Conservation (phyloP, 306 rosid species). For the Pterocarpus macrocarpus region DNA sequence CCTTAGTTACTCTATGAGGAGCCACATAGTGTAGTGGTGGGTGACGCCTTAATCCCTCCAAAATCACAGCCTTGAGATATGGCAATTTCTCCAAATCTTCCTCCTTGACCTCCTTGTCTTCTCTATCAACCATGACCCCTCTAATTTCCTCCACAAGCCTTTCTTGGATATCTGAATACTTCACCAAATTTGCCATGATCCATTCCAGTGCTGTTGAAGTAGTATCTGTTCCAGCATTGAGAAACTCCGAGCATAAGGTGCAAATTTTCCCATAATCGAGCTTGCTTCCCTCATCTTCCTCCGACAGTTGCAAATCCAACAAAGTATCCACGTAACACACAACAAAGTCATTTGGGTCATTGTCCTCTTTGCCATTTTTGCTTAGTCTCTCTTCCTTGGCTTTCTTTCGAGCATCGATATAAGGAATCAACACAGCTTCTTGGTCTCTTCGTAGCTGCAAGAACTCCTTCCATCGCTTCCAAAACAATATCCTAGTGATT, state of each 20-base stretch:
- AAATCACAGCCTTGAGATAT: slow-evolving; percentile 55
- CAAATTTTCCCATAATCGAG: slow-evolving; percentile 50
- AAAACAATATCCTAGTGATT: slow-evolving; percentile 41
- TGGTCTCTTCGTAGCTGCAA: slow-evolving; percentile 38
- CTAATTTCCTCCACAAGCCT: slow-evolving; percentile 48
- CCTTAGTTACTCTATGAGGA: slow-evolving; percentile 57
- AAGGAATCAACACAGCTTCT: slow-evolving; percentile 44
- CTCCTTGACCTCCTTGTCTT: slow-evolving; percentile 44
- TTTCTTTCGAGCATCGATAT: slow-evolving; percentile 51
- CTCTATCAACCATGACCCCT: slow-evolving; percentile 46
- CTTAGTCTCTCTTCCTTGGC: slow-evolving; percentile 43
- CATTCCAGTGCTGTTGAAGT: slow-evolving; percentile 59
- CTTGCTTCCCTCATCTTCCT: slow-evolving; percentile 39
- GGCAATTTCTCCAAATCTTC: slow-evolving; percentile 51
- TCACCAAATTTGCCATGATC: slow-evolving; percentile 65
- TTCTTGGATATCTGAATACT: slow-evolving; percentile 44
- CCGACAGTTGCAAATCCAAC: slow-evolving; percentile 48
- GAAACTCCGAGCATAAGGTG: slow-evolving; percentile 56
- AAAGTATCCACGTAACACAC: slow-evolving; percentile 55
- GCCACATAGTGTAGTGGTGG: slow-evolving; percentile 56
- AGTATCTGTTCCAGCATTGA: slow-evolving; percentile 57
- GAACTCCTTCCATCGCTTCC: slow-evolving; percentile 52
- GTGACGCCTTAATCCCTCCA: slow-evolving; percentile 58
- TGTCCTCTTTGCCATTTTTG: not conserved
- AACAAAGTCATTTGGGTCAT: slow-evolving; percentile 23